Conservation (phyloP, 179 eudicot species). For the Pouteria campechiana region DNA sequence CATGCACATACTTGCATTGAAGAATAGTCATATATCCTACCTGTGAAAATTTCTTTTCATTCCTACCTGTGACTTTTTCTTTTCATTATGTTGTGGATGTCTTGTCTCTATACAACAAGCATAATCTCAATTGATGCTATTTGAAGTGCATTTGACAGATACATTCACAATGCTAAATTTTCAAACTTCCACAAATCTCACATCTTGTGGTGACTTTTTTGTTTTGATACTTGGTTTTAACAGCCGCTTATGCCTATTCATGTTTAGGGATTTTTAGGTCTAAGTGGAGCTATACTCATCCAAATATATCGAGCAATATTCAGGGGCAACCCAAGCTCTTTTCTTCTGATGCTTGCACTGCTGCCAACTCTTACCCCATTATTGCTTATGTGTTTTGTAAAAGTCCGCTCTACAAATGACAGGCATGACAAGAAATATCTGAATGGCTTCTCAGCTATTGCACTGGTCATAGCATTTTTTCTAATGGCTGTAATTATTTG, state of each 20-base stretch:
- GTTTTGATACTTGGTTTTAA: neutral
- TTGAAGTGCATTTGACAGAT: no score
- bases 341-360: constrained; percentile 60
- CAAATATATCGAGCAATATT: constrained; percentile 56
- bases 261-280: constrained; percentile 66
- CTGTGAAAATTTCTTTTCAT: no score
- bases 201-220: neutral
- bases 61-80: no score
- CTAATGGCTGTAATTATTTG: constrained; percentile 44
- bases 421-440: constrained; percentile 42
- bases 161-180: no score
- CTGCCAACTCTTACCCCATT: constrained; percentile 46
- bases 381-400: constrained; percentile 59
- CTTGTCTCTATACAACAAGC: no score
- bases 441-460: constrained; percentile 37
- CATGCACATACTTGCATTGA: no score
- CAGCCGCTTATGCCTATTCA: neutral
- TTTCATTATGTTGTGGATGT: no score
- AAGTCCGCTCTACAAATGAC: constrained; percentile 16
- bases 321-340: constrained; percentile 36
- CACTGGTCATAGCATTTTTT: constrained; percentile 42
- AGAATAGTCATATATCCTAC: no score
- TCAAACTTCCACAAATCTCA: no score
- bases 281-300: constrained; percentile 72
- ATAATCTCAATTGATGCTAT: no score